Evolutionary conservation across 2,329 filamentous ascomycete species (phyloP).

Genomic region (Fusarium tanahbumbuense): DNA sequence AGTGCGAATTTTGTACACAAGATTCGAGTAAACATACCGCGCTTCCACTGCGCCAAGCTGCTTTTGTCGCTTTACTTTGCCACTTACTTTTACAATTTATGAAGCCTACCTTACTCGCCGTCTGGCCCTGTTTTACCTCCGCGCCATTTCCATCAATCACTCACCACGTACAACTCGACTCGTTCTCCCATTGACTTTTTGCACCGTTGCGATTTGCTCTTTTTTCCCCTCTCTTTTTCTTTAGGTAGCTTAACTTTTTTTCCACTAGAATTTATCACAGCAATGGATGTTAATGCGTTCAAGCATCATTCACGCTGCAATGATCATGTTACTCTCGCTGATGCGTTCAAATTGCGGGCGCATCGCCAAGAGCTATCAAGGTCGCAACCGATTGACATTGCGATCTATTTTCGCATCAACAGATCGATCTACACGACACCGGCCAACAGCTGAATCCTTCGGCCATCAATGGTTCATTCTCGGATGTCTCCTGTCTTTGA

Average conservation of each 20-base stretch:
- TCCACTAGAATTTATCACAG: too few relatives aligned
- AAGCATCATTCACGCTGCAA: background rate
- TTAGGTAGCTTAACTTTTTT: too few relatives aligned
- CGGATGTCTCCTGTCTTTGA: background rate
- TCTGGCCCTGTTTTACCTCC: background rate
- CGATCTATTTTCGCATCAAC: background rate
- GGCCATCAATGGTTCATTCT: background rate
- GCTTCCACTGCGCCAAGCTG: slow-evolving; percentile 35
- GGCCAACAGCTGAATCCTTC: background rate
- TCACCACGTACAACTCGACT: background rate
- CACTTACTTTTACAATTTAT: background rate
- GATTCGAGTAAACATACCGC: slow-evolving; percentile 12
- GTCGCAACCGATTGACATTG: background rate
- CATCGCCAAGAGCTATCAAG: background rate
- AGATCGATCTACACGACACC: background rate
- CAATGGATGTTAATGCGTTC: too few relatives aligned
- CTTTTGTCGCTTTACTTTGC: slow-evolving; percentile 21
- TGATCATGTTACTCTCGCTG: background rate
- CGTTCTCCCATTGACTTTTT: background rate
- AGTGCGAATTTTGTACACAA: background rate
- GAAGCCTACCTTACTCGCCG: fast-evolving
- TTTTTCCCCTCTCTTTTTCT: too few relatives aligned
- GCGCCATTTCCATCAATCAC: background rate
- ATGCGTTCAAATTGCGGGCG: background rate
- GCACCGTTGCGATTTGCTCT: background rate